Conservation (phyloP, 257 asterid species). For the Striga asiatica region DNA sequence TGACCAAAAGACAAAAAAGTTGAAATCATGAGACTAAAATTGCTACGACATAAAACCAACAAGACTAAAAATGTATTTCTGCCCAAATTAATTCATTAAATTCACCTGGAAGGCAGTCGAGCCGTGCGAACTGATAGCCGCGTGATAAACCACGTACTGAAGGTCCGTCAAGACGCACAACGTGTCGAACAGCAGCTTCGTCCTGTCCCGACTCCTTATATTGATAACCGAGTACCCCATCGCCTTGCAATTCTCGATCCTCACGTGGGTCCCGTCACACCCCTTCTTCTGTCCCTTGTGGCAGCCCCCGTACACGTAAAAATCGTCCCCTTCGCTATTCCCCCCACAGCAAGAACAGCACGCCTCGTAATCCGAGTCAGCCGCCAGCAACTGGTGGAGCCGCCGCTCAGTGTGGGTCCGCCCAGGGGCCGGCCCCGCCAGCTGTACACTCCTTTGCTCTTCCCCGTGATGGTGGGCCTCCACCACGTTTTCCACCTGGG, state of each 20-base stretch:
- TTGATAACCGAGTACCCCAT: conserved; percentile 50
- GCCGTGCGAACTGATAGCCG: conserved; percentile 60
- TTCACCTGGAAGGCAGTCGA: conserved; percentile 70
- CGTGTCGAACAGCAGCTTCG: conserved; percentile 70
- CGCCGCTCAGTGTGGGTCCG: conserved; percentile 81
- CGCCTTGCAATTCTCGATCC: conserved; percentile 40
- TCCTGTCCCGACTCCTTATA: conserved; percentile 57
- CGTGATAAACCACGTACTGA: conserved; percentile 62
- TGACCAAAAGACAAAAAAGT: background rate
- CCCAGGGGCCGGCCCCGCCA: conserved; percentile 36
- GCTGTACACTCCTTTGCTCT: conserved; percentile 49
- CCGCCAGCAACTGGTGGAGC: conserved; percentile 89
- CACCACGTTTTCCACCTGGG: conserved; percentile 62
- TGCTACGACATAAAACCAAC: no score
- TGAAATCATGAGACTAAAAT: background rate
- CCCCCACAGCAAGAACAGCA: conserved; percentile 48
- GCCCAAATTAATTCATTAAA: background rate
- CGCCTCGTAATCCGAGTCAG: conserved; percentile 55
- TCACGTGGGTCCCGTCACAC: conserved; percentile 49
- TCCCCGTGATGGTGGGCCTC: conserved; percentile 62
- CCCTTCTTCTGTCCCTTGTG: conserved; percentile 16
- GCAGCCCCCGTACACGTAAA: conserved; percentile 19
- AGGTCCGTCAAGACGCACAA: conserved; percentile 66
- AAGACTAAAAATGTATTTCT: no score
- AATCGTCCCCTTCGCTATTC: conserved; percentile 26